Evolutionary conservation across 768 basidiomycete genomes (phyloP).

Genomic region (Rhodotorula kratochvilovae): DNA sequence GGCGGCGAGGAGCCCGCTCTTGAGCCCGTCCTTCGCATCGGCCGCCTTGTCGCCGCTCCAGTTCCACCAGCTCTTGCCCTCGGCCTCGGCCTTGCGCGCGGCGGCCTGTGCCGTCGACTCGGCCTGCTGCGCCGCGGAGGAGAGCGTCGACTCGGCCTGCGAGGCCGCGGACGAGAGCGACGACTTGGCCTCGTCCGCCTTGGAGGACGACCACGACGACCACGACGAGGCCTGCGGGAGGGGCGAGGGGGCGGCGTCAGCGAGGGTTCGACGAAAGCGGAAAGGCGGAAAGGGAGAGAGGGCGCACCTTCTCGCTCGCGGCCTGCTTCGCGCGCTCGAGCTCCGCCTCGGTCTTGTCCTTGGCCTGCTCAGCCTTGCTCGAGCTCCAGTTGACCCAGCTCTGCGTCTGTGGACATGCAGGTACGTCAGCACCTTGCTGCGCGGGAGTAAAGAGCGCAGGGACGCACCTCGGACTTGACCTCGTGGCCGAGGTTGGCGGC

Average conservation of each 20-base stretch:
- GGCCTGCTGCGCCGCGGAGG: slow-evolving; percentile 5
- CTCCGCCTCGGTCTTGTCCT: slow-evolving; percentile 2
- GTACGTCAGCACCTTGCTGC: no score
- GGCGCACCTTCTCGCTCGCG: slow-evolving; percentile 20
- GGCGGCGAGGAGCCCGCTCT: slow-evolving; percentile 20
- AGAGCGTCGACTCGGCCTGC: not conserved
- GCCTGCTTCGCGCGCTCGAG: slow-evolving; percentile 6
- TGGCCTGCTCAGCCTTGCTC: slow-evolving; percentile 18
- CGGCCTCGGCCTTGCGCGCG: slow-evolving; percentile 7
- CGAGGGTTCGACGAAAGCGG: not conserved
- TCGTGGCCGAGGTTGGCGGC: not conserved
- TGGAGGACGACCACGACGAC: slow-evolving; percentile 7
- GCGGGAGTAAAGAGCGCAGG: no score
- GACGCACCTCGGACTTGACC: slow-evolving; percentile 20
- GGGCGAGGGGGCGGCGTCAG: not conserved
- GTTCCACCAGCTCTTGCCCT: slow-evolving; percentile 23
- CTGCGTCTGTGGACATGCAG: not conserved
- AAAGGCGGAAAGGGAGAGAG: not conserved
- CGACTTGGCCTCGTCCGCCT: slow-evolving; percentile 8
- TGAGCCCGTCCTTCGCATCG: slow-evolving; percentile 26
- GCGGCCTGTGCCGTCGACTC: slow-evolving; percentile 1
- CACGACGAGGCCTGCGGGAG: slow-evolving; percentile 4
- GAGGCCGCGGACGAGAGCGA: slow-evolving; percentile 10
- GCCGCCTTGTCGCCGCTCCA: slow-evolving; percentile 25
- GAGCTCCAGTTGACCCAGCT: slow-evolving; percentile 25